These are phyloP conservation scores for Tuber melanosporum DNA, from an alignment of 495 filamentous ascomycete species.

Conservation along the genomic window DNA sequence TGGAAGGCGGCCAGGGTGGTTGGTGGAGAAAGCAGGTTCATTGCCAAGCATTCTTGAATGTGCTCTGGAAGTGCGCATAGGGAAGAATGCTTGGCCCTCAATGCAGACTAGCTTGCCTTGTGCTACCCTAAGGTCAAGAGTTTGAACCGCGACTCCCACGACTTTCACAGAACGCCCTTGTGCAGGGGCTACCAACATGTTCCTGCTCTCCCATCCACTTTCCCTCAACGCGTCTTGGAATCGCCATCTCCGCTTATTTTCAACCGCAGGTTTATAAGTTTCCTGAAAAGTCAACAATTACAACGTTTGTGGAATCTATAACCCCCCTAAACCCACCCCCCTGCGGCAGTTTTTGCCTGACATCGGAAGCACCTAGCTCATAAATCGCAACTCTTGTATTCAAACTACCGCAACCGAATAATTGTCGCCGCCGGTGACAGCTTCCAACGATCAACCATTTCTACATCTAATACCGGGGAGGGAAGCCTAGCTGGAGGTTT, in stretches of 20 bases:
- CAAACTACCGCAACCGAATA: neutral
- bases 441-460: neutral
- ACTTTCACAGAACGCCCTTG: constrained; percentile 32
- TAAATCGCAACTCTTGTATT: neutral
- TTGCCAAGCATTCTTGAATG: constrained; percentile 23
- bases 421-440: neutral
- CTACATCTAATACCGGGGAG: neutral
- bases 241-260: constrained; percentile 15
- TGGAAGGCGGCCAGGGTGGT: neutral
- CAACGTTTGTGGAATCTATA: neutral
- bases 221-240: constrained; percentile 26
- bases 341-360: neutral
- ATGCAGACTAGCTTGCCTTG: constrained; percentile 31
- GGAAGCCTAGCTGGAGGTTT: neutral
- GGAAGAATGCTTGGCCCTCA: constrained; percentile 10
- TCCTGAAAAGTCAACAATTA: neutral
- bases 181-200: constrained; percentile 36
- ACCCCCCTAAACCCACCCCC: neutral
- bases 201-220: constrained; percentile 19
- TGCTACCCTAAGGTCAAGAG: constrained; percentile 24
- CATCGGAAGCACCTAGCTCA: neutral
- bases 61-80: neutral
- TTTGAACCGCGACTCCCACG: constrained; percentile 33
- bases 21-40: constrained; percentile 10
- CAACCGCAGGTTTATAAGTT: neutral